Evolutionary conservation across 2,329 filamentous ascomycete species (phyloP).

Genomic region (Thelonectria discophora): DNA sequence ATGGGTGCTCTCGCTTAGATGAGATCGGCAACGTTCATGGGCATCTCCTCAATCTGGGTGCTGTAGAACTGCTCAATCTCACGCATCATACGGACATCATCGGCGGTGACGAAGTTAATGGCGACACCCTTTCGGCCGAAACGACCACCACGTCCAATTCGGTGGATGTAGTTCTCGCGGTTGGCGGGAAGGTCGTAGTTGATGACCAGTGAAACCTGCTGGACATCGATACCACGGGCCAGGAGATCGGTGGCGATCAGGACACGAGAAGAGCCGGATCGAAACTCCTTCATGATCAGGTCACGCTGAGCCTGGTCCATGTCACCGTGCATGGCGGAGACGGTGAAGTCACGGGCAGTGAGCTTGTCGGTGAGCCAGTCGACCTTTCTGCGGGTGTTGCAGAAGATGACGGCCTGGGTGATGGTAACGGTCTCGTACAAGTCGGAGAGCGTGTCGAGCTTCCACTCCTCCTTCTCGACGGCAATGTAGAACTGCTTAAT

Average conservation of each 20-base stretch:
- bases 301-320: constrained; percentile 99
- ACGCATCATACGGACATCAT: constrained; percentile 99
- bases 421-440: constrained; percentile 99
- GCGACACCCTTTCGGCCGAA: constrained; percentile 99
- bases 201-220: constrained; percentile 99
- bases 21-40: constrained; percentile 87
- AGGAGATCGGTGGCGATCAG: constrained; percentile 97
- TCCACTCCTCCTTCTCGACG: constrained; percentile 99
- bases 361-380: constrained; percentile 99
- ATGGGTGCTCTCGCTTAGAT: constrained; percentile 62
- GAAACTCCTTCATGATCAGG: constrained; percentile 99
- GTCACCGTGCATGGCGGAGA: constrained; percentile 99
- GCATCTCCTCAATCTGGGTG: constrained; percentile 99
- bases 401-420: constrained; percentile 99
- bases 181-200: constrained; percentile 99
- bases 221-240: constrained; percentile 99
- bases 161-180: constrained; percentile 99
- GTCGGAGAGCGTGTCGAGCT: constrained; percentile 98
- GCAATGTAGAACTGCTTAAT: constrained; percentile 99
- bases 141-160: constrained; percentile 98
- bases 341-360: constrained; percentile 97
- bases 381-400: constrained; percentile 99
- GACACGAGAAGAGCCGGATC: constrained; percentile 97
- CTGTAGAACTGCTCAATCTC: constrained; percentile 99
- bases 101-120: constrained; percentile 99